Evolutionary conservation across 2,329 filamentous ascomycete species (phyloP).

Genomic region (Septoria petroselini): DNA sequence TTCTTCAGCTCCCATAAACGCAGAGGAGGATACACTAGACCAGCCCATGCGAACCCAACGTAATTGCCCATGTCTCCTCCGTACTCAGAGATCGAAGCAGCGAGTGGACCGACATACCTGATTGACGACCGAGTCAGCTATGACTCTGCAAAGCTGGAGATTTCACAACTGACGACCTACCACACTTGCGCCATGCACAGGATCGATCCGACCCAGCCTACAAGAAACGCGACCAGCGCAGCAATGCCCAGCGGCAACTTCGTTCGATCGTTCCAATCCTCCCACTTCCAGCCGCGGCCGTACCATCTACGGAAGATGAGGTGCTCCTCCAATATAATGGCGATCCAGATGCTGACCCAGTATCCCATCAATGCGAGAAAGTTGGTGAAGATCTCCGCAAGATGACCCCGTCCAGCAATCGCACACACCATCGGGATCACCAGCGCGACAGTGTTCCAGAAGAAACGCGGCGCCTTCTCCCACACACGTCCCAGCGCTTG

Average conservation of each 20-base stretch:
- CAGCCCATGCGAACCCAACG: conserved; percentile 60
- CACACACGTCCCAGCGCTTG: conserved; percentile 62
- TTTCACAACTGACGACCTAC: conserved; percentile 24
- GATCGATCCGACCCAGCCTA: conserved; percentile 64
- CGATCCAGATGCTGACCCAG: conserved; percentile 65
- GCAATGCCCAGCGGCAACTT: conserved; percentile 62
- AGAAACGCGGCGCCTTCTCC: conserved; percentile 57
- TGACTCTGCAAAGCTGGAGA: no score
- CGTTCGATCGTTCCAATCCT: conserved; percentile 56
- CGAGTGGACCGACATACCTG: conserved; percentile 60
- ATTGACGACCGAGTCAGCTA: no score
- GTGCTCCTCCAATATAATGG: conserved; percentile 61
- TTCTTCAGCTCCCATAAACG: conserved; percentile 52
- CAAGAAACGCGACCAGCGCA: conserved; percentile 58
- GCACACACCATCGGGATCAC: conserved; percentile 64
- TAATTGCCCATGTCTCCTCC: conserved; percentile 61
- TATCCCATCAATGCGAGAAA: conserved; percentile 70
- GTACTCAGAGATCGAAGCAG: conserved; percentile 55
- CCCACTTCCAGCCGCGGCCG: conserved; percentile 56
- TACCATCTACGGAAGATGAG: conserved; percentile 56
- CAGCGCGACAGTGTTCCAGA: conserved; percentile 63
- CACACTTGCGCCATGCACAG: conserved; percentile 68
- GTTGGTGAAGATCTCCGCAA: conserved; percentile 65
- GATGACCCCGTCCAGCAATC: conserved; percentile 58
- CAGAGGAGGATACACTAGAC: conserved; percentile 55